Conservation (phyloP, 257 asterid species). For the Nicotiana undulata region DNA sequence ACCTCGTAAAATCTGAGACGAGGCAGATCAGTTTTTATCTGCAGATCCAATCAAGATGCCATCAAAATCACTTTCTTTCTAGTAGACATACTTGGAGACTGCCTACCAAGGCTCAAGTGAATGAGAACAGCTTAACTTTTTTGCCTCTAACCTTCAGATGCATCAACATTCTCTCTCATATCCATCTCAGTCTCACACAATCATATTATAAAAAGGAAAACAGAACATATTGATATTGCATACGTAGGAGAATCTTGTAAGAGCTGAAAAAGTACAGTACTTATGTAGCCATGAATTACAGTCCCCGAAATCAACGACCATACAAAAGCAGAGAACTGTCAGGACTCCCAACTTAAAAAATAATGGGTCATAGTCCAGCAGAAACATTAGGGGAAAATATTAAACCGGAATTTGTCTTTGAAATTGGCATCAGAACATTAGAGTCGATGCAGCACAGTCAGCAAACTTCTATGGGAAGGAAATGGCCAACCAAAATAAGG, state of each 20-base stretch:
- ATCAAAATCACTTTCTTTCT: too few relatives aligned
- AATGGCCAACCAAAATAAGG: slow-evolving; percentile 2
- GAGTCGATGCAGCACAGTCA: background rate
- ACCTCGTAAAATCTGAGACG: too few relatives aligned
- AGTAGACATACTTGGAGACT: too few relatives aligned
- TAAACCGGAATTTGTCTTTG: background rate
- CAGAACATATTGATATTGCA: background rate
- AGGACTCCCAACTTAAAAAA: slow-evolving; percentile 1
- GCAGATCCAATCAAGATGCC: too few relatives aligned
- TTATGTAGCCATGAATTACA: background rate
- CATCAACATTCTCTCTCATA: background rate
- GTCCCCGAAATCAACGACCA: background rate
- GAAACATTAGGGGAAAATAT: background rate
- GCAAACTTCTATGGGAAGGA: background rate
- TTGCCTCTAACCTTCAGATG: background rate
- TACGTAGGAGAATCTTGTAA: background rate
- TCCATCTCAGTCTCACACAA: background rate
- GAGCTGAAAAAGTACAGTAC: background rate
- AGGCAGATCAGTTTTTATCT: too few relatives aligned
- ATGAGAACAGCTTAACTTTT: background rate
- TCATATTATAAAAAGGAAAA: background rate
- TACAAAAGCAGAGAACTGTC: background rate
- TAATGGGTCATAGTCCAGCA: background rate
- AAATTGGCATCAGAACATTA: background rate
- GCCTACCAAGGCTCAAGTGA: background rate